A percentile compares a stretch with the other conserved stretches of the same genome.
These are phyloP conservation scores for Cryptococcus sp. DNA, from an alignment of 1,284 basidiomycete genomes.

Conservation along the genomic window DNA sequence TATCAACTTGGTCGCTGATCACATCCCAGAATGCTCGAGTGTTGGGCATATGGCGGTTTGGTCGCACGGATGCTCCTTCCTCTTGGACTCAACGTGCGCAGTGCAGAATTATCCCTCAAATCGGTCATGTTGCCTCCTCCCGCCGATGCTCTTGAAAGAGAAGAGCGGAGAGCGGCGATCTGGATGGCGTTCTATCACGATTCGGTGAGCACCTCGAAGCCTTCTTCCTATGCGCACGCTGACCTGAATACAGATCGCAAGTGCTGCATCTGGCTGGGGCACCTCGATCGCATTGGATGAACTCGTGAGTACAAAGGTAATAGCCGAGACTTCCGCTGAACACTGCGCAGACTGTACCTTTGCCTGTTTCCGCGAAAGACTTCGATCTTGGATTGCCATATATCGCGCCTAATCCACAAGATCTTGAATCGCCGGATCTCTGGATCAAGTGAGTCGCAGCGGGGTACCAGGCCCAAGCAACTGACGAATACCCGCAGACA, in stretches of 20 bases:
- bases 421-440: slow-evolving; percentile 48
- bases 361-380: slow-evolving; percentile 42
- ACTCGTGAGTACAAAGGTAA: slow-evolving; percentile 29
- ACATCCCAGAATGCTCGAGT: slow-evolving; percentile 46
- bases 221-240: not conserved
- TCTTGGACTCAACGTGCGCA: slow-evolving; percentile 49
- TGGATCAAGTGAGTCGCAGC: slow-evolving; percentile 35
- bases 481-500: slow-evolving; percentile 26
- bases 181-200: slow-evolving; percentile 53
- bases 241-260: slow-evolving; percentile 26
- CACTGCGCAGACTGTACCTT: slow-evolving; percentile 30
- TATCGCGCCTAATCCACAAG: slow-evolving; percentile 51
- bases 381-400: slow-evolving; percentile 32
- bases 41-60: slow-evolving; percentile 50
- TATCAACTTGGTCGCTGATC: not conserved
- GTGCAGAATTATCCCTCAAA: slow-evolving; percentile 47
- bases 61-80: slow-evolving; percentile 50
- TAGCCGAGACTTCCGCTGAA: not conserved
- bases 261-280: slow-evolving; percentile 50
- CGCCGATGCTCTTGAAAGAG: slow-evolving; percentile 49
- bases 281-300: slow-evolving; percentile 50
- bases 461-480: not conserved
- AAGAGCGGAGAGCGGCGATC: slow-evolving; percentile 47
- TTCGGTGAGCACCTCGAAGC: slow-evolving; percentile 21
- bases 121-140: slow-evolving; percentile 49